These are phyloP conservation scores for Hordeum marinum DNA, from an alignment of 176 grass and related monocot species.

Conservation along the genomic window DNA sequence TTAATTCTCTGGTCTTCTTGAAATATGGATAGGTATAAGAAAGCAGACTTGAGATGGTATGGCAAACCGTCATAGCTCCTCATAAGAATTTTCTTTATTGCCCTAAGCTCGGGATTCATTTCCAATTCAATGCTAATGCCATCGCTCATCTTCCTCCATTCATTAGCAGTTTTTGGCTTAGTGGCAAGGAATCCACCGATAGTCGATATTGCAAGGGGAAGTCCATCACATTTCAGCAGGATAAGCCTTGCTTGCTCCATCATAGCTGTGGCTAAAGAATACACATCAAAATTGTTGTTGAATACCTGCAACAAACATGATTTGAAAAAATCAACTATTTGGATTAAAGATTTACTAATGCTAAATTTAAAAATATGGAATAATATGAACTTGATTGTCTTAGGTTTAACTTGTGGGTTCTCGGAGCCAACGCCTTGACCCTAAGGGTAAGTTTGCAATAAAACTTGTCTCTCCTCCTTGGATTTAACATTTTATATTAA, in stretches of 20 bases:
- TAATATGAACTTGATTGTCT: background rate
- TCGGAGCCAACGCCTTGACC: background rate
- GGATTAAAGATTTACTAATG: background rate
- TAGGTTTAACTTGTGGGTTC: background rate
- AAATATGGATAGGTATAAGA: slow-evolving; percentile 32
- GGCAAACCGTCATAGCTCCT: slow-evolving; percentile 38
- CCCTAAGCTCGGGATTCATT: background rate
- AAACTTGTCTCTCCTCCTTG: background rate
- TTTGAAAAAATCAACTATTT: background rate
- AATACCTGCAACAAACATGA: background rate
- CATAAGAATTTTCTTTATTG: background rate
- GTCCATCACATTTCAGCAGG: slow-evolving; percentile 17
- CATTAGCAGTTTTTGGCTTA: slow-evolving; percentile 8
- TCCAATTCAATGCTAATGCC: background rate
- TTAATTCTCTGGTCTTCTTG: slow-evolving; percentile 1
- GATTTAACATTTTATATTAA: background rate
- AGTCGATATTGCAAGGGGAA: slow-evolving; percentile 35
- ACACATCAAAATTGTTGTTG: background rate
- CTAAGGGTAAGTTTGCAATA: background rate
- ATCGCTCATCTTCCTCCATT: slow-evolving; percentile 29
- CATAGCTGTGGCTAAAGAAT: background rate
- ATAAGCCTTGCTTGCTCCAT: background rate
- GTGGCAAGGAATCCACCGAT: slow-evolving; percentile 26
- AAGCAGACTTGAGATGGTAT: slow-evolving; percentile 28
- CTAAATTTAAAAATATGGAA: no score